Evolutionary conservation across 768 basidiomycete genomes (phyloP), one percentile per base, ranked within the genome.

Genomic region (Termitomyces bulborhizus): DNA sequence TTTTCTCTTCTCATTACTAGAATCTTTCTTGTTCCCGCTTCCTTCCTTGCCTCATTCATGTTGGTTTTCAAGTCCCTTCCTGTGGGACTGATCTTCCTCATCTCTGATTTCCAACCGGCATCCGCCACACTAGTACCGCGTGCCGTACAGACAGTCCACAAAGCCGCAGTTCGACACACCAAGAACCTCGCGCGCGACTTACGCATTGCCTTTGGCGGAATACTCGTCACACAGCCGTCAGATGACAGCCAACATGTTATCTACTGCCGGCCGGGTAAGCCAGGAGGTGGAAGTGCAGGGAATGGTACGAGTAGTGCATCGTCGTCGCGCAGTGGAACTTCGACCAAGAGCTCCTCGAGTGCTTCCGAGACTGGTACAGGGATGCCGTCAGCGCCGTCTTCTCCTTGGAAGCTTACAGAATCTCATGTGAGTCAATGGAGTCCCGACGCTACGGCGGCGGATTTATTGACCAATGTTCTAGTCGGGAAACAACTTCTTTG

Each of bases 401-500:
- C 84, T 3, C 73, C 77, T 21, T 86, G 84, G 84, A 80, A 80
- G 52, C 71, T 87, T 46, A 69, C 73, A 16, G 77, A 84, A 60
- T 73, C 73, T 15, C 84, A 86, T 68, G 84, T 83, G 63, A 57
- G 80, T 76, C 6, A 6, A 21, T 29, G 34, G 46, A 29, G 45
- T 40, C 18, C 42, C 15, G 31, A 41, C 40, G 18, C 2, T 13
- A 32, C 29, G 13, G 27, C 37, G 45, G 51, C 44, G 60, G 64
- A 52, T 55, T 40, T 27, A 40, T 49, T 52, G 60, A 49, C 41
- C 37, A 6, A 18, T 13, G 13, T 40, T 51, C 44, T 65, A 85
- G 84, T 68, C 76, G 47, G 93, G 91, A 18, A 73, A 71, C 46
- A 76, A 75, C 41, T 97, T 97, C 75, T 96, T 94, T 58, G 73